A percentile compares a stretch with the other conserved stretches of the same genome.
These are phyloP conservation scores for Leccinum disarticulatum DNA, from an alignment of 768 basidiomycete genomes.

Conservation along the genomic window DNA sequence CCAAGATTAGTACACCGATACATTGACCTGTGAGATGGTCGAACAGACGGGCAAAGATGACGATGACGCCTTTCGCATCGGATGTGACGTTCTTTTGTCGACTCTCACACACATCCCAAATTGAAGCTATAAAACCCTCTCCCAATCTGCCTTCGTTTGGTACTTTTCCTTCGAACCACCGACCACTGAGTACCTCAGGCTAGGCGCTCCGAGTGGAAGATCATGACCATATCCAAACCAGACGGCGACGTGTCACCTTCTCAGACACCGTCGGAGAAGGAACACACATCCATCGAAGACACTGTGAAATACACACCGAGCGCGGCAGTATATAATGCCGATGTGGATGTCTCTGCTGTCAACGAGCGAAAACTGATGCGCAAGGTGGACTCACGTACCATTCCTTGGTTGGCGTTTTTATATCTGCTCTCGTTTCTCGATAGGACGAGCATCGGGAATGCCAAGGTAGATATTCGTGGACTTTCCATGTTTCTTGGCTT, in stretches of 20 bases:
- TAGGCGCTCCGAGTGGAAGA: background rate
- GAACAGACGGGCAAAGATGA: too few species aligned
- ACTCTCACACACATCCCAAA: too few species aligned
- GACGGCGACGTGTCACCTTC: background rate
- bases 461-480: too few species aligned
- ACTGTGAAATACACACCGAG: background rate
- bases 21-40: too few species aligned
- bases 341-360: constrained; percentile 57
- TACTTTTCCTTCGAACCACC: background rate
- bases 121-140: background rate
- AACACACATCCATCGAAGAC: background rate
- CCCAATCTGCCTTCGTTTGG: background rate
- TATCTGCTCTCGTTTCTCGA: constrained; percentile 52
- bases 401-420: constrained; percentile 72
- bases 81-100: too few species aligned
- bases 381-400: constrained; percentile 63
- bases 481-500: too few species aligned
- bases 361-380: constrained; percentile 69
- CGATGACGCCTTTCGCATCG: too few species aligned
- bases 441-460: too few species aligned
- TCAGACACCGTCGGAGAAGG: constrained; percentile 7
- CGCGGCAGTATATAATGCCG: constrained; percentile 34
- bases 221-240: background rate
- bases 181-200: too few species aligned
- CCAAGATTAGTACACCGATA: too few species aligned